A percentile compares a stretch with the other conserved stretches of the same genome.
Evolutionary conservation across 345 rosid species (phyloP).

Genomic region (Bruguiera gymnorhiza): DNA sequence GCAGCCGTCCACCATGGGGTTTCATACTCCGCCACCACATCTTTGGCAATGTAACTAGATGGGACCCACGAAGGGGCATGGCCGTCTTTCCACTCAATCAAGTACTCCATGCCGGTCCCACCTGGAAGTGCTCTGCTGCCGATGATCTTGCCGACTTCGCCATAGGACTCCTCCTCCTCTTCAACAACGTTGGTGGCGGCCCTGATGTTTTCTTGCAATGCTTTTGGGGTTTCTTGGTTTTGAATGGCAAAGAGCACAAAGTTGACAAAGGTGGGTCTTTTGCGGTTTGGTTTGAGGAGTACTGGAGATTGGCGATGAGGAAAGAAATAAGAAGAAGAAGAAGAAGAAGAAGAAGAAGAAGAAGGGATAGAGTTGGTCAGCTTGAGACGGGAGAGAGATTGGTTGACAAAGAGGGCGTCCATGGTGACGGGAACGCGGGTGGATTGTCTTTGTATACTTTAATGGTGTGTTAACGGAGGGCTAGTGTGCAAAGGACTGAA

Average conservation of each 20-base stretch:
- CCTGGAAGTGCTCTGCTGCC: conserved; percentile 58
- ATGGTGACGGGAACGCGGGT: conserved; percentile 17
- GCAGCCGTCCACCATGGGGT: conserved; percentile 96
- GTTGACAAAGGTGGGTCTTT: conserved; percentile 19
- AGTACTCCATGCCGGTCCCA: conserved; percentile 67
- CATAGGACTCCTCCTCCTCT: conserved; percentile 42
- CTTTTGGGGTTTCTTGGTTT: conserved; percentile 43
- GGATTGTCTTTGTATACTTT: neutral
- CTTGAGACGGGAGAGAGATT: conserved; percentile 45
- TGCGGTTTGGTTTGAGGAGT: conserved; percentile 1
- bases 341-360: conserved; percentile 13
- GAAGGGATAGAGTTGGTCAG: conserved; percentile 1
- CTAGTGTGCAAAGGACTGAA: no score
- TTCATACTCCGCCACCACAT: conserved; percentile 84
- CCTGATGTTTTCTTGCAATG: conserved; percentile 9
- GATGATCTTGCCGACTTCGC: conserved; percentile 72
- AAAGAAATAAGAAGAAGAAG: conserved; percentile 14
- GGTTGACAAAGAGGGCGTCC: conserved; percentile 49
- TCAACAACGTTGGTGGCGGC: neutral
- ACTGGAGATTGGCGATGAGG: conserved; percentile 15
- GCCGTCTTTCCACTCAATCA: conserved; percentile 89
- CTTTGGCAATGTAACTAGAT: conserved; percentile 63
- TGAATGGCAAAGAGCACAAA: conserved; percentile 39
- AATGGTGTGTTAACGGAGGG: neutral
- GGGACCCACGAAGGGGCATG: conserved; percentile 85